Percentiles rank a stretch among this genome's conserved stretches.
Conservation (phyloP, 2,329 filamentous ascomycete species). For the Drechmeria coniospora region DNA sequence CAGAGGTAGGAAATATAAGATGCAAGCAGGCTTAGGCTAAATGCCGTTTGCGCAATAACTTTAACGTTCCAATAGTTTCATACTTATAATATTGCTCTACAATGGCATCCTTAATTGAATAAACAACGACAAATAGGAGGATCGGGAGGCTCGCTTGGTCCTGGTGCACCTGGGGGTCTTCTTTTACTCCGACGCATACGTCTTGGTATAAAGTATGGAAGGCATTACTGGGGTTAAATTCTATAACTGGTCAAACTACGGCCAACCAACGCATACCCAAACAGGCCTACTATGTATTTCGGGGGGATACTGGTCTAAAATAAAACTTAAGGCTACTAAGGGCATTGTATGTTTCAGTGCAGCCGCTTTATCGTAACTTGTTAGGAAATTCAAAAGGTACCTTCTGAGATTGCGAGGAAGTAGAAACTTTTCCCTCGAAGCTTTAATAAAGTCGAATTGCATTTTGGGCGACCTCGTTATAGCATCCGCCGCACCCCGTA, state of each 20-base stretch:
- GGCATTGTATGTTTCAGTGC: not conserved
- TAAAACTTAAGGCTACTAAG: slow-evolving; percentile 3
- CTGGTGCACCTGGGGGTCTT: not conserved
- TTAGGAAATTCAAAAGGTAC: slow-evolving; percentile 1
- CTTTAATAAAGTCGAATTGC: slow-evolving; percentile 1
- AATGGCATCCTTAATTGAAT: not conserved
- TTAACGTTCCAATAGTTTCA: not conserved
- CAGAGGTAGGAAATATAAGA: slow-evolving; percentile 1
- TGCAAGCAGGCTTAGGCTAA: not conserved
- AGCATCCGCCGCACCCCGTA: not conserved
- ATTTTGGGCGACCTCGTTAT: not conserved
- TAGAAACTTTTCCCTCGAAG: not conserved
- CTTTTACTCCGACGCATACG: not conserved
- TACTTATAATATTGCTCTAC: slow-evolving; percentile 1
- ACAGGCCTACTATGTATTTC: slow-evolving; percentile 2
- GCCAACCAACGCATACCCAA: not conserved
- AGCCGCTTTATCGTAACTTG: not conserved
- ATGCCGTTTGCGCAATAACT: not conserved
- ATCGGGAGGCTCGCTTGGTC: not conserved
- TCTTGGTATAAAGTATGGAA: slow-evolving; percentile 1
- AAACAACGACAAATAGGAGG: not conserved
- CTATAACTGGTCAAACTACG: not conserved
- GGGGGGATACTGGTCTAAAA: slow-evolving; percentile 4
- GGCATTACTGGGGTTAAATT: slow-evolving; percentile 1
- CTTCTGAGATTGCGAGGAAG: not conserved